Conservation (phyloP, 2,329 filamentous ascomycete species). For the Akanthomyces muscarius region DNA sequence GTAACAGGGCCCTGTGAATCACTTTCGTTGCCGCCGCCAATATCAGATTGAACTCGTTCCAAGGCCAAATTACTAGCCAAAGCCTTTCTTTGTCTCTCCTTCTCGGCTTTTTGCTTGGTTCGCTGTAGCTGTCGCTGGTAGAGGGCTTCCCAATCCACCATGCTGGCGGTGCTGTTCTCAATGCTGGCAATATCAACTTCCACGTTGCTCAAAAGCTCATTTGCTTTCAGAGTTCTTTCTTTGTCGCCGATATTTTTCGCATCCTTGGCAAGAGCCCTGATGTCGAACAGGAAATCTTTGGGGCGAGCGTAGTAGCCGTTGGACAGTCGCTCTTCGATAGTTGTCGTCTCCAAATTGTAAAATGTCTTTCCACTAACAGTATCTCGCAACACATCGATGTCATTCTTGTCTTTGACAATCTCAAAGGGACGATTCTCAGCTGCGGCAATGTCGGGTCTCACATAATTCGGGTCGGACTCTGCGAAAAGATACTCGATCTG, state of each 20-base stretch:
- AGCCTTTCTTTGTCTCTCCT: conserved; percentile 58
- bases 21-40: conserved; percentile 47
- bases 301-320: conserved; percentile 95
- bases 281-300: conserved; percentile 83
- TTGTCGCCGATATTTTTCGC: conserved; percentile 77
- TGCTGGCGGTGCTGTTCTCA: conserved; percentile 60
- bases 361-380: conserved; percentile 77
- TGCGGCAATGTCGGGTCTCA: conserved; percentile 53
- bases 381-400: conserved; percentile 71
- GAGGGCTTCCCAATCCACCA: conserved; percentile 73
- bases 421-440: conserved; percentile 69
- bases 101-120: conserved; percentile 55
- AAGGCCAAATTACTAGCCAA: conserved; percentile 47
- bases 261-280: conserved; percentile 80
- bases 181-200: conserved; percentile 86
- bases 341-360: conserved; percentile 90
- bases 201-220: conserved; percentile 87
- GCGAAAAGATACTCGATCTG: conserved; percentile 79
- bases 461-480: conserved; percentile 71
- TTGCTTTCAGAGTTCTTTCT: conserved; percentile 78
- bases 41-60: conserved; percentile 48
- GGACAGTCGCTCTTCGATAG: conserved; percentile 91
- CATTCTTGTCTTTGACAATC: conserved; percentile 73
- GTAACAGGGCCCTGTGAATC: conserved; percentile 54
- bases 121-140: conserved; percentile 70